Conservation (phyloP, 2,329 filamentous ascomycete genomes). For the Pseudogymnoascus sp. region DNA sequence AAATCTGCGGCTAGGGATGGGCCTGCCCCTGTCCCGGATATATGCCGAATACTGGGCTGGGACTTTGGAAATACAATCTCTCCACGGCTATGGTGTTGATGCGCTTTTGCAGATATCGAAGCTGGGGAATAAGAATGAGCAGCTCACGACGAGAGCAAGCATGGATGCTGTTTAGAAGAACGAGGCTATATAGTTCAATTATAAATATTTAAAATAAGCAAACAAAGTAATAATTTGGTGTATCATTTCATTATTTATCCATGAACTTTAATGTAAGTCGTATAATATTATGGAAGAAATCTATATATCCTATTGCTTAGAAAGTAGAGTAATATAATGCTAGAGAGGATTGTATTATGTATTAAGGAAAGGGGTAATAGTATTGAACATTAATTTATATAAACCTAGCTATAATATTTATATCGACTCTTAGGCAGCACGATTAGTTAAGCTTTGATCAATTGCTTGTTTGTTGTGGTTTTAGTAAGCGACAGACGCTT, state of each 20-base stretch:
- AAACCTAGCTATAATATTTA: no score
- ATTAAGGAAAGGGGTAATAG: no score
- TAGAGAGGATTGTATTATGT: no score
- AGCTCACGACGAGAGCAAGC: constrained; percentile 66
- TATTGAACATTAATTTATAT: no score
- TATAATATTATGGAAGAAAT: not conserved
- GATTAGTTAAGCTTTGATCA: no score
- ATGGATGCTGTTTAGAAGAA: constrained; percentile 57
- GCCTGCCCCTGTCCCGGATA: constrained; percentile 82
- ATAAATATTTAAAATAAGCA: not conserved
- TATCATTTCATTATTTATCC: not conserved
- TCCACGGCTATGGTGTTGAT: constrained; percentile 94
- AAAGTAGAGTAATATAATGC: no score
- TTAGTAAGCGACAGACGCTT: no score
- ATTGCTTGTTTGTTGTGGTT: no score
- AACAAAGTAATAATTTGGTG: not conserved
- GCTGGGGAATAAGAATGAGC: constrained; percentile 95
- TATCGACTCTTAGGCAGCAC: no score
- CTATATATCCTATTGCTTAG: no score
- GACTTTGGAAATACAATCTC: constrained; percentile 77
- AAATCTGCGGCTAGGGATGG: constrained; percentile 82
- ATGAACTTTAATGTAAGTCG: not conserved
- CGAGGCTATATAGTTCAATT: not conserved
- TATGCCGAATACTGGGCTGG: constrained; percentile 99
- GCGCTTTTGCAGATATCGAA: constrained; percentile 94